phyloP scores from a whole-genome alignment of 139 green algal species.

The Micractinium sp. region DNA sequence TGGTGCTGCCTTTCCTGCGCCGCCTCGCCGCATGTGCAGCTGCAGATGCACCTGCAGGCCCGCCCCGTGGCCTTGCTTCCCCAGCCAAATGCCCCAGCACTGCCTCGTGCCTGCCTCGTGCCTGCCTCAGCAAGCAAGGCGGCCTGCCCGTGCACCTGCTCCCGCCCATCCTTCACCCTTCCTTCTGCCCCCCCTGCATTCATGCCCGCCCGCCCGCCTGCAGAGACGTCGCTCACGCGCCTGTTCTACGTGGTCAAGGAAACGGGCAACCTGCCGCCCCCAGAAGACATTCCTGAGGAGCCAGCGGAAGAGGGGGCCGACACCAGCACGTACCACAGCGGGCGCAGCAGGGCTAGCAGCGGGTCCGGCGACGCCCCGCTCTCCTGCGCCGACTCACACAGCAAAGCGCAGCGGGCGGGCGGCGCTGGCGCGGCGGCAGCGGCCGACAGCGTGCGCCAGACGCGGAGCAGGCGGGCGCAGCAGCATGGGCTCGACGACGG shows the following conservation, averaged over 20 bases:
- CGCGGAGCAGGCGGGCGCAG: not conserved
- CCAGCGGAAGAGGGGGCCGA: not conserved
- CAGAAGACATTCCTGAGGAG: not conserved
- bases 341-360: not conserved
- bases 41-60: not conserved
- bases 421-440: not conserved
- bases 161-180: not conserved
- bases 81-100: too few relatives aligned
- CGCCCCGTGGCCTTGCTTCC: not conserved
- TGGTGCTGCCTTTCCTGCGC: not conserved
- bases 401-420: not conserved
- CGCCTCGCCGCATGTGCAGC: too few relatives aligned
- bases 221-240: conserved; percentile 2
- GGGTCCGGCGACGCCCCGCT: not conserved
- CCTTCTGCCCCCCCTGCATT: too few relatives aligned
- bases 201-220: not conserved
- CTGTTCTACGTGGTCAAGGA: not conserved
- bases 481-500: not conserved
- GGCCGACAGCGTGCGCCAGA: not conserved
- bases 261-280: not conserved
- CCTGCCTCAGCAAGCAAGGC: too few relatives aligned
- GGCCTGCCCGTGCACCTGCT: not conserved
- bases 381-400: not conserved
- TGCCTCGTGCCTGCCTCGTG: too few relatives aligned
- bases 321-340: not conserved